Evolutionary conservation across 768 basidiomycete genomes (phyloP), one percentile per base, ranked within the genome.

Genomic region (Boletus rufocinnamomeus): DNA sequence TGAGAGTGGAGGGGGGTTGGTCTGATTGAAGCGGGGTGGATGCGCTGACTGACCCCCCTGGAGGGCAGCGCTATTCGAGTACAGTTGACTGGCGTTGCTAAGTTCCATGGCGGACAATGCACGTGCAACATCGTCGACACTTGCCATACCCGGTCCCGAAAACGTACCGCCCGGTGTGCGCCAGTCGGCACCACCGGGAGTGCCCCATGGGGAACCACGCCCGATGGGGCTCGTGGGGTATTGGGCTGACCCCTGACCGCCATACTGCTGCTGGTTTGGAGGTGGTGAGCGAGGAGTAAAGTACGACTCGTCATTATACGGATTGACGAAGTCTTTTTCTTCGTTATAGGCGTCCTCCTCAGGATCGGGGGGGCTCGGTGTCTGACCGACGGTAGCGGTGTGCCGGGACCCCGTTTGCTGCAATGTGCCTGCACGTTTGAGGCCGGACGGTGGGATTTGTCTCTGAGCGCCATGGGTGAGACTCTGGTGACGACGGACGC

Each of bases 401-500:
- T 73, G 71, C 44, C 77, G 74, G 47, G 80, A 65, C 6, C 83
- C 78, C 2, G 84, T 82, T 43, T 73, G 72, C 38, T 72, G 72
- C 13, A 92, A 74, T 13, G 91, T 93, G 25, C 89, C 91, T 27
- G 89, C 84, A 58, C 91, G 87, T 69, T 84, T 89, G 58, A 93
- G 81, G 41, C 82, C 81, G 17, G 81, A 67, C 32, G 77, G 66
- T 14, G 77, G 73, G 67, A 84, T 82, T 48, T 77, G 77, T 52
- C 84, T 81, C 30, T 77, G 81, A 19, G 84, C 80, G 30, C 88
- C 86, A 63, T 89, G 85, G 27, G 87, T 93, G 50, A 93, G 80
- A 56, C 88, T 90, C 57, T 88, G 87, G 71, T 93, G 89, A 57
- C 92, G 80, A 41, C 92, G 86, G 28, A 94, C 89, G 49, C 82